Conservation (phyloP, 305 asterid species). For the Fraxinus platypoda region DNA sequence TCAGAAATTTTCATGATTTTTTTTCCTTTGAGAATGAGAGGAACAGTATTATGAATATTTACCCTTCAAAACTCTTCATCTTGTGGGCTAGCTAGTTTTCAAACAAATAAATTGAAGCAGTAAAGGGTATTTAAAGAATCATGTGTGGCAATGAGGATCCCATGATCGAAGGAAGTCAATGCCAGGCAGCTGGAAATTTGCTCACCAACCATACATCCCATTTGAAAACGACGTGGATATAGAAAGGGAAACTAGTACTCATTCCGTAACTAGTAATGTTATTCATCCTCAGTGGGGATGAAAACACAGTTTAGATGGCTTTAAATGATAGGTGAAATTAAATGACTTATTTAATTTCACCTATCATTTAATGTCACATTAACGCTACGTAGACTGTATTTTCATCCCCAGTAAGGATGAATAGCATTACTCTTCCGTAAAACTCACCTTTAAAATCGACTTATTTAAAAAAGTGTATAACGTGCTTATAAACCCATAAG, state of each 20-base stretch:
- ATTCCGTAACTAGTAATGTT: too few relatives aligned
- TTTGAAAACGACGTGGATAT: conserved; percentile 22
- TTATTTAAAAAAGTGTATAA: not conserved
- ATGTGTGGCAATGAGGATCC: conserved; percentile 53
- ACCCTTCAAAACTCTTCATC: conserved; percentile 12
- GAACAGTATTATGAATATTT: conserved; percentile 2
- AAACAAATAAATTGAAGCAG: conserved; percentile 26
- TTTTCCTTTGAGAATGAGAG: conserved; percentile 26
- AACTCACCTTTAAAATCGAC: not conserved
- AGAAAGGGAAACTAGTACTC: not conserved
- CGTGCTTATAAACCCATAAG: not conserved
- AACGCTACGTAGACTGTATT: too few relatives aligned
- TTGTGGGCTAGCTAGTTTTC: conserved; percentile 17
- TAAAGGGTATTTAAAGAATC: conserved; percentile 3
- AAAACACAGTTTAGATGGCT: too few relatives aligned
- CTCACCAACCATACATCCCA: conserved; percentile 55
- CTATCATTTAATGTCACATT: too few relatives aligned
- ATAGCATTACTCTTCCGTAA: too few relatives aligned
- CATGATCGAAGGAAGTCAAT: conserved; percentile 71
- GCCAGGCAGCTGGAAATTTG: conserved; percentile 82
- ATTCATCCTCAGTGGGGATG: too few relatives aligned
- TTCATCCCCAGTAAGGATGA: too few relatives aligned
- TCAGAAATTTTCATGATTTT: not conserved
- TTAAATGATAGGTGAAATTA: too few relatives aligned
- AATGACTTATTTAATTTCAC: too few relatives aligned